phyloP scores from a whole-genome alignment of 2,329 filamentous ascomycete genomes.

The Ploettnerulaceae sp. region DNA sequence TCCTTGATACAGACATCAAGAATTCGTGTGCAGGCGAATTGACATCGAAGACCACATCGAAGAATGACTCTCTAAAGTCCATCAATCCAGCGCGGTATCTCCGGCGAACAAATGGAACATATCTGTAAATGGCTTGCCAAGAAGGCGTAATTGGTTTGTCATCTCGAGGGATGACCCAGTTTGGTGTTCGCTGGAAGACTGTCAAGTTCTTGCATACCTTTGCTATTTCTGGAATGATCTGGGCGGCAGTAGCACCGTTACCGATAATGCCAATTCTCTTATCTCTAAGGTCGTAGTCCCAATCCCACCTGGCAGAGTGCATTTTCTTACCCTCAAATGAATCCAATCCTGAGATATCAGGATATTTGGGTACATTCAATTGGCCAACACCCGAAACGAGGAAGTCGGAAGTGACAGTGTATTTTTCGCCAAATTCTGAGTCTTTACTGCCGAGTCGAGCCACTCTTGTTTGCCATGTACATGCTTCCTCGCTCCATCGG shows the following conservation, averaged over 20 bases:
- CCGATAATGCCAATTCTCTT: constrained; percentile 56
- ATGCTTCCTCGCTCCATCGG: constrained; percentile 48
- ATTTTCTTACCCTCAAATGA: constrained; percentile 43
- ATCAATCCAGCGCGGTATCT: constrained; percentile 47
- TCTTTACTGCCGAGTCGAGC: constrained; percentile 48
- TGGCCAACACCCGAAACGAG: constrained; percentile 55
- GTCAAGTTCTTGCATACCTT: constrained; percentile 45
- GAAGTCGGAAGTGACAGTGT: constrained; percentile 51
- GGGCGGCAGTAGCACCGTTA: constrained; percentile 53
- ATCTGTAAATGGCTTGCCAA: constrained; percentile 30
- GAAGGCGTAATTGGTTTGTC: constrained; percentile 42
- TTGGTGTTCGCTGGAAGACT: constrained; percentile 54
- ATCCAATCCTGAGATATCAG: constrained; percentile 41
- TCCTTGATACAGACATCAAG: constrained; percentile 37
- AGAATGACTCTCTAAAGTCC: constrained; percentile 48
- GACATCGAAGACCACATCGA: constrained; percentile 38
- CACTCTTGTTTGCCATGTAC: constrained; percentile 48
- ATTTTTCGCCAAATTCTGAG: constrained; percentile 46
- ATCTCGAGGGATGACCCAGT: constrained; percentile 52
- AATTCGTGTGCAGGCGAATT: constrained; percentile 13
- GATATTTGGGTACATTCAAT: constrained; percentile 52
- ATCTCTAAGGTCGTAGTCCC: constrained; percentile 48
- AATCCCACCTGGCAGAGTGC: constrained; percentile 57
- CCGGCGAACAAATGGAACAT: constrained; percentile 46
- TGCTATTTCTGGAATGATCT: constrained; percentile 53